Conservation (phyloP, 495 filamentous ascomycete species). For the Patellaria atrata region DNA sequence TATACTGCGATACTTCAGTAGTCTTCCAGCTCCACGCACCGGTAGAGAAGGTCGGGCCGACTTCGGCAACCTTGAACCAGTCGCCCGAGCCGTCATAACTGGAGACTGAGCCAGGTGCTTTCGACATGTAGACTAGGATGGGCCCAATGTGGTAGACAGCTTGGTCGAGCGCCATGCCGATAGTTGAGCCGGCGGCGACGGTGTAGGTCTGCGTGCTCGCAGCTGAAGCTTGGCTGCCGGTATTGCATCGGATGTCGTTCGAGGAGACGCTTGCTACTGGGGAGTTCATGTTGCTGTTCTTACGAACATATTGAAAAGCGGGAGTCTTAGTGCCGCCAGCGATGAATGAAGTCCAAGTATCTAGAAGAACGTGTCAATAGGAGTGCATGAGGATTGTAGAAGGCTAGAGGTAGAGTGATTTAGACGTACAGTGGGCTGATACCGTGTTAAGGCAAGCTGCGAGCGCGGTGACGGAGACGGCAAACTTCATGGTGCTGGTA, state of each 20-base stretch:
- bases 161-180: constrained; percentile 5
- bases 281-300: constrained; percentile 9
- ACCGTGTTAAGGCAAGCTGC: no score
- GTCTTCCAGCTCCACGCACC: constrained; percentile 5
- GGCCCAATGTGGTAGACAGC: constrained; percentile 13
- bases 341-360: no score
- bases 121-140: constrained; percentile 18
- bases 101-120: constrained; percentile 15
- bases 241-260: constrained; percentile 12
- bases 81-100: constrained; percentile 25
- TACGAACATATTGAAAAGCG: no score
- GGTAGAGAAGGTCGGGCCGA: constrained; percentile 9
- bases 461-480: no score
- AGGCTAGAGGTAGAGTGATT: no score
- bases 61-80: constrained; percentile 25
- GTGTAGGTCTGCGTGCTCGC: constrained; percentile 2
- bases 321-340: no score
- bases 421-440: no score
- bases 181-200: constrained; percentile 4
- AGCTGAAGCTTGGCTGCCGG: constrained; percentile 1
- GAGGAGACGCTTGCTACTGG: constrained; percentile 6
- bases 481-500: no score
- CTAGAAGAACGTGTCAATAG: no score
- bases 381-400: no score
- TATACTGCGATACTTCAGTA: constrained; percentile 11